Conservation (phyloP, 192 early-diverging fungal species). For the Piromyces finnis region DNA sequence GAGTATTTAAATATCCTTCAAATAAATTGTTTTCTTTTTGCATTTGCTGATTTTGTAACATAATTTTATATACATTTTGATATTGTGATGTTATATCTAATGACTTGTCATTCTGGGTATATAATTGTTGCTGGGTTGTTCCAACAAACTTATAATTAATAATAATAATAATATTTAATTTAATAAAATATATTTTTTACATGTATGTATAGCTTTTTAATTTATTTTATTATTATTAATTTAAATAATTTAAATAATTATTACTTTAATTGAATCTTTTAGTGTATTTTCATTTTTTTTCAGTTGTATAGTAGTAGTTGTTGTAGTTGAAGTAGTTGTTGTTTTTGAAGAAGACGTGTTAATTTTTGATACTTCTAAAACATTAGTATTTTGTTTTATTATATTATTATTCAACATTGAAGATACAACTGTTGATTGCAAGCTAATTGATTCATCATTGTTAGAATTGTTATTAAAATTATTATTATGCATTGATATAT, state of each 20-base stretch:
- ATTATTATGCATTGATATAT: no score
- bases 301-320: not conserved
- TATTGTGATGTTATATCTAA: not conserved
- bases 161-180: no score
- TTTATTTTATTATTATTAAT: no score
- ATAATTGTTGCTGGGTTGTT: not conserved
- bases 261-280: not conserved
- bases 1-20: not conserved
- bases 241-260: no score
- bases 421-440: not conserved
- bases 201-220: no score
- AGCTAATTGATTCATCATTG: no score
- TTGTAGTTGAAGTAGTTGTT: not conserved
- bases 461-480: no score
- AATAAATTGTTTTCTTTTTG: not conserved
- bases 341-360: not conserved
- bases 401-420: not conserved
- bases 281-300: not conserved
- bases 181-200: no score
- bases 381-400: not conserved
- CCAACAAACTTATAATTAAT: not conserved
- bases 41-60: not conserved
- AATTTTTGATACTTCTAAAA: not conserved
- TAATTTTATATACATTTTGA: not conserved
- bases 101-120: not conserved